These are phyloP conservation scores for Funneliformis caledonium DNA, from an alignment of 371 early-diverging fungal species.

Conservation along the genomic window DNA sequence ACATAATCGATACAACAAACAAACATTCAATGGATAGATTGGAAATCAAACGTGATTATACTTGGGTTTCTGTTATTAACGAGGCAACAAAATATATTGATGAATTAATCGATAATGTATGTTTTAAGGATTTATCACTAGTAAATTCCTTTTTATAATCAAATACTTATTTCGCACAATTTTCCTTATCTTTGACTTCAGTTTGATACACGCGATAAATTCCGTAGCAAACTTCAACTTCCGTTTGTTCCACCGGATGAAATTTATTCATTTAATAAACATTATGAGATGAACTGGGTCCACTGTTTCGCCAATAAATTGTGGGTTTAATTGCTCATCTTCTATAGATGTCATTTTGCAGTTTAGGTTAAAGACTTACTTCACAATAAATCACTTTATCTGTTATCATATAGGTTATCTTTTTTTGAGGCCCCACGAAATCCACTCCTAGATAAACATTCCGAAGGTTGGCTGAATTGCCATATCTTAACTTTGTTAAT, in stretches of 20 bases:
- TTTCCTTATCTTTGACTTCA: not conserved
- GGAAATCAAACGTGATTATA: conserved; percentile 15
- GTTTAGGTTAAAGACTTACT: not conserved
- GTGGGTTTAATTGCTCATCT: not conserved
- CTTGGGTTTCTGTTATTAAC: not conserved
- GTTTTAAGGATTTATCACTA: conserved; percentile 14
- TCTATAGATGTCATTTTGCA: not conserved
- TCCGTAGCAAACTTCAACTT: not conserved
- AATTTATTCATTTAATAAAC: conserved; percentile 26
- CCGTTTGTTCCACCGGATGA: conserved; percentile 17
- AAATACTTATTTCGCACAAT: not conserved
- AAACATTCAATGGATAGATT: conserved; percentile 33
- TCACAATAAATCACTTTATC: conserved; percentile 2
- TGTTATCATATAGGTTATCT: not conserved
- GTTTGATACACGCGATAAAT: conserved; percentile 13
- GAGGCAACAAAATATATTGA: conserved; percentile 20
- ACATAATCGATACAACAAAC: conserved; percentile 37
- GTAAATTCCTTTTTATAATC: not conserved
- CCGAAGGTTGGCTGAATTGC: conserved; percentile 19
- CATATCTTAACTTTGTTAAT: conserved; percentile 22
- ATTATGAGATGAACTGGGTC: conserved; percentile 22
- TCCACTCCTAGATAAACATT: not conserved
- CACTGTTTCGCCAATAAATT: conserved; percentile 29
- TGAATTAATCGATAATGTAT: conserved; percentile 31
- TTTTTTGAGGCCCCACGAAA: conserved; percentile 29